phyloP scores from a whole-genome alignment of 345 rosid species.

The Bruguiera gymnorhiza region DNA sequence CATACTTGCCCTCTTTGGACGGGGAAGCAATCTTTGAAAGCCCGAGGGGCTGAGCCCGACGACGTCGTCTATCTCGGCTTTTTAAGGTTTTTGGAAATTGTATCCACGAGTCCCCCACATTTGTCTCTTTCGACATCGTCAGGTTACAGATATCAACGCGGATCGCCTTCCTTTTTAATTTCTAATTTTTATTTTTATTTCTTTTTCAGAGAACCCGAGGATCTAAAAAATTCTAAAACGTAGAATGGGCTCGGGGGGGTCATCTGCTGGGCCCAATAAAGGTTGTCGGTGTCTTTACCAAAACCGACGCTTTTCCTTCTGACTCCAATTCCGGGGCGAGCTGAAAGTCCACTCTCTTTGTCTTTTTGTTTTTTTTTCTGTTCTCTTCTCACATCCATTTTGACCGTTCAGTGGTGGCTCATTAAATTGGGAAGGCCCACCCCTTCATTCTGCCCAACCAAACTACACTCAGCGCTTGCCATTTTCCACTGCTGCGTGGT shows the following conservation, averaged over 20 bases:
- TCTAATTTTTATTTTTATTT: background rate
- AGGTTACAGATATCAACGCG: too few relatives aligned
- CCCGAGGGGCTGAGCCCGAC: too few relatives aligned
- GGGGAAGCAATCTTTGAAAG: background rate
- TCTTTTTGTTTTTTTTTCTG: slow-evolving; percentile 9
- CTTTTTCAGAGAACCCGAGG: background rate
- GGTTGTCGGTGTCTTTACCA: slow-evolving; percentile 44
- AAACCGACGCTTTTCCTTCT: slow-evolving; percentile 21
- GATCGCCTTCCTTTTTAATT: too few relatives aligned
- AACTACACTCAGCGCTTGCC: too few relatives aligned
- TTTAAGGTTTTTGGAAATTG: too few relatives aligned
- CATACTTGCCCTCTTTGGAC: background rate
- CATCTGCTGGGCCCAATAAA: slow-evolving; percentile 36
- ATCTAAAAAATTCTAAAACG: background rate
- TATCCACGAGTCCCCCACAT: too few relatives aligned
- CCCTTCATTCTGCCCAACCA: too few relatives aligned
- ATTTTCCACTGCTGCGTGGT: too few relatives aligned
- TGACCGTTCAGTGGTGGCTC: slow-evolving; percentile 27
- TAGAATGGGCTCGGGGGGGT: slow-evolving; percentile 5
- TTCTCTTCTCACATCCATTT: background rate
- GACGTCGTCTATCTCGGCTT: too few relatives aligned
- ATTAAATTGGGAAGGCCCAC: slow-evolving; percentile 6
- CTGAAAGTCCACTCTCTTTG: slow-evolving; percentile 55
- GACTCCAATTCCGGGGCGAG: slow-evolving; percentile 33
- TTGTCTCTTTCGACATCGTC: too few relatives aligned